A percentile compares a stretch with the other conserved stretches of the same genome.
Conservation (phyloP, 441 rosid species). For the Corymbia calophylla region DNA sequence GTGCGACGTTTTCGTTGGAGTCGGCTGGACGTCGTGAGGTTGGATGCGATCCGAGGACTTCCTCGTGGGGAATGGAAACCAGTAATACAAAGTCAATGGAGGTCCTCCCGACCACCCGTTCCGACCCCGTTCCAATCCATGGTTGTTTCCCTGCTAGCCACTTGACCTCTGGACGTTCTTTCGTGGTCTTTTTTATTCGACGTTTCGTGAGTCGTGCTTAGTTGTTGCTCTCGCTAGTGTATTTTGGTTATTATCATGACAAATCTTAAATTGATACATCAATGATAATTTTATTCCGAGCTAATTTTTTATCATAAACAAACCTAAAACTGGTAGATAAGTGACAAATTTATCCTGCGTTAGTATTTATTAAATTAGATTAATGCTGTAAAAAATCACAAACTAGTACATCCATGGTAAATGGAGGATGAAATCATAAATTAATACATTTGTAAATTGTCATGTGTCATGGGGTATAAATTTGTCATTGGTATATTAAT, state of each 20-base stretch:
- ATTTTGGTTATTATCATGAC: not conserved
- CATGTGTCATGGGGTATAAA: too few species aligned
- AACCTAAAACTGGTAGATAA: rapidly evolving
- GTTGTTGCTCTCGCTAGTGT: too few species aligned
- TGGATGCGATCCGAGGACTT: not conserved
- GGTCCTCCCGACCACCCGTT: not conserved
- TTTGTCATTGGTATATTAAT: rapidly evolving
- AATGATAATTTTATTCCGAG: too few species aligned
- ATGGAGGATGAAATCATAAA: too few species aligned
- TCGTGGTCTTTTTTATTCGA: not conserved
- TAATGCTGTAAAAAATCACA: rapidly evolving
- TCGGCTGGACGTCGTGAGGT: not conserved
- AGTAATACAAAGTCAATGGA: not conserved
- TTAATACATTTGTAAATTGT: too few species aligned
- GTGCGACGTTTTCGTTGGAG: not conserved
- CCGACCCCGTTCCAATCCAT: not conserved
- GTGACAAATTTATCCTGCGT: rapidly evolving
- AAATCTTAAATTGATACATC: too few species aligned
- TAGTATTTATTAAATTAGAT: rapidly evolving
- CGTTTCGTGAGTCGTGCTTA: not conserved
- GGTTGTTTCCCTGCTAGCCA: not conserved
- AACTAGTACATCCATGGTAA: too few species aligned
- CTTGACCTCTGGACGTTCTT: not conserved
- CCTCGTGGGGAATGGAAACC: not conserved
- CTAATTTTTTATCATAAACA: too few species aligned